Evolutionary conservation across 169 alveolate species (phyloP), one percentile per base, ranked within the genome.

Genomic region (Perkinsus olseni): DNA sequence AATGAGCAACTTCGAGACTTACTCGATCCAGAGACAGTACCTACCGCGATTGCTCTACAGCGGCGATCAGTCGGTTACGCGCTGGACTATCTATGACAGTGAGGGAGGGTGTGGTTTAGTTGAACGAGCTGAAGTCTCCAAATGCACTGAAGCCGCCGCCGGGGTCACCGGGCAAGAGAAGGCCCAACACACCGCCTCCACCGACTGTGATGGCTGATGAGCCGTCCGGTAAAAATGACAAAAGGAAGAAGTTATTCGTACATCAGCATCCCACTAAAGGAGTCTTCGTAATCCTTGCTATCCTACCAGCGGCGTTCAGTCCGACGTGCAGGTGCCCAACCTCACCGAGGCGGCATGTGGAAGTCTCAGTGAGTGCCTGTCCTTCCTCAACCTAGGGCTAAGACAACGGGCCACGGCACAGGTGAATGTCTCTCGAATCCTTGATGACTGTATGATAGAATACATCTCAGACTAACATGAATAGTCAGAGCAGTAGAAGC

Each of bases 1-100:
- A 98, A 97, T 94, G 99, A 98, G 95, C 93, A 96, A 38, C 96
- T 97, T n/a, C 95, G 97, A 92, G 99, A 98, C 95, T 92, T 98
- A 40, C 94, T 98, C 74, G 97, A 96, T 50, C 96, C 97, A 37
- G 50, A 38, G 40, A 38, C 91, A 48, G 0, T 62, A 62, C 82
- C 34, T 0, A 24, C 13, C 82, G 37, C 82, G 8, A 62, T 28
- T 62, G 28, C 82, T 0, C 82, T 28, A 24, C 82, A 62, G 31
- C 37, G 82, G 17, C 82, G 37, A 62, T 21, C 82, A 62, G 50
- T 40, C 50, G 11, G 50, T 40, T 40, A 40, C 50, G 11, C 11
- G 21, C 3, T 40, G 50, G 50, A 11, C 50, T 40, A 40, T n/a
- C n/a, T n/a, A n/a, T n/a, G n/a, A n/a, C 50, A 40, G 21, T 40